These are phyloP conservation scores for Fonsecaea pedrosoi DNA, from an alignment of 2,329 filamentous ascomycete species.

Conservation along the genomic window DNA sequence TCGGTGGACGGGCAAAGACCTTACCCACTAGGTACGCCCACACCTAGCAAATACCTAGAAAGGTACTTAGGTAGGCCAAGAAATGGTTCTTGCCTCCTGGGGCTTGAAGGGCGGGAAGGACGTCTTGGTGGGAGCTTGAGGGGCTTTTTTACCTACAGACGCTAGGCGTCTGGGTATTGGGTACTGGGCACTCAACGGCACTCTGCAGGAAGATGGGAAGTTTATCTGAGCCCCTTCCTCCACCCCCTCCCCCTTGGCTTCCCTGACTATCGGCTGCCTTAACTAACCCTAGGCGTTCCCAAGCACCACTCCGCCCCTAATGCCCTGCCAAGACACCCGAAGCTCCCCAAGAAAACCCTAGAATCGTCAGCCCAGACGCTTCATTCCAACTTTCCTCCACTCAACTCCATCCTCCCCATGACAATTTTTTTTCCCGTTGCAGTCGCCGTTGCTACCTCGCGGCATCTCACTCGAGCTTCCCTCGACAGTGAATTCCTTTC, in stretches of 20 bases:
- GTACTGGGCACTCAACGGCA: no score
- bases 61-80: not conserved
- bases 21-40: no score
- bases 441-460: conserved; percentile 12
- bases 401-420: not conserved
- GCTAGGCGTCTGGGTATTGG: no score
- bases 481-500: not conserved
- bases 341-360: conserved; percentile 8
- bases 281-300: not conserved
- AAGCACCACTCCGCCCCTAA: conserved; percentile 2
- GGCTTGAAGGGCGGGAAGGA: not conserved
- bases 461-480: not conserved
- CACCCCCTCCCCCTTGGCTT: not conserved
- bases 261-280: not conserved
- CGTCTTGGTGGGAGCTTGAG: not conserved
- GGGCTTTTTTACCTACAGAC: not conserved
- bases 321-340: conserved; percentile 1
- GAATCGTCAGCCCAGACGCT: conserved; percentile 17
- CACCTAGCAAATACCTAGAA: no score
- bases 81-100: not conserved
- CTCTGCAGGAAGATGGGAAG: not conserved
- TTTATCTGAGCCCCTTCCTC: not conserved
- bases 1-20: not conserved
- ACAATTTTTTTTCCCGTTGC: not conserved
- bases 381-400: conserved; percentile 7